phyloP scores from a whole-genome alignment of 352 stramenopile genomes.

The Phytopythium delawarense region DNA sequence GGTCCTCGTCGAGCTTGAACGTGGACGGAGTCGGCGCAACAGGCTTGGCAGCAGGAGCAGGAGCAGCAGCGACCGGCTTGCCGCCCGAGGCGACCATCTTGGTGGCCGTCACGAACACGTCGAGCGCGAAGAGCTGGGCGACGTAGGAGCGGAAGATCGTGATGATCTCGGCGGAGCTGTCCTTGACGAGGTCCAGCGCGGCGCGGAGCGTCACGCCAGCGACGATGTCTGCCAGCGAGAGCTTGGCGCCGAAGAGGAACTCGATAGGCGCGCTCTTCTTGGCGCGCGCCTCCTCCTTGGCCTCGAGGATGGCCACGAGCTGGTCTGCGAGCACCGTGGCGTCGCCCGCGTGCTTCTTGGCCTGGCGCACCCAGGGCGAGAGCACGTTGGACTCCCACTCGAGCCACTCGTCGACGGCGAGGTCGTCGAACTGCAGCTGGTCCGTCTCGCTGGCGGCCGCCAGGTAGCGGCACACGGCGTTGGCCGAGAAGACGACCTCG shows the following conservation, averaged over 20 bases:
- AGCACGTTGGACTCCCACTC: conserved; percentile 77
- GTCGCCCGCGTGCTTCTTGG: conserved; percentile 36
- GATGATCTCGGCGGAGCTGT: conserved; percentile 40
- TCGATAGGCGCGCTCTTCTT: conserved; percentile 35
- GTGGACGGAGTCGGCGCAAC: conserved; percentile 18
- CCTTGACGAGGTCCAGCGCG: conserved; percentile 51
- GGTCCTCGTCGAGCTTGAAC: conserved; percentile 46
- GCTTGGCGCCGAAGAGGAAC: conserved; percentile 60
- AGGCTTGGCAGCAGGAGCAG: conserved; percentile 5
- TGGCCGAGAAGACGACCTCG: conserved; percentile 68
- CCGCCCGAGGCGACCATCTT: conserved; percentile 37
- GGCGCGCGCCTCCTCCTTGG: conserved; percentile 56
- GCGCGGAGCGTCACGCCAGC: conserved; percentile 61
- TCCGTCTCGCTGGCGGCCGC: conserved; percentile 30
- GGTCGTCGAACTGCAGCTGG: conserved; percentile 59
- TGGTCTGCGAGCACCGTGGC: conserved; percentile 19
- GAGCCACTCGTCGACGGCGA: conserved; percentile 80
- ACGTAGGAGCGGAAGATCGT: conserved; percentile 69
- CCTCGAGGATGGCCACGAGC: conserved; percentile 44
- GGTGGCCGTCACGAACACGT: conserved; percentile 44
- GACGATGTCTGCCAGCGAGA: conserved; percentile 74
- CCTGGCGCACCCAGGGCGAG: conserved; percentile 47
- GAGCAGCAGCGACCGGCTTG: conserved; percentile 20
- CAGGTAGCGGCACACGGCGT: conserved; percentile 74
- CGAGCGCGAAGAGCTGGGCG: conserved; percentile 44